Conservation (phyloP, 106 monocot species). For the Iris macrosiphon region DNA sequence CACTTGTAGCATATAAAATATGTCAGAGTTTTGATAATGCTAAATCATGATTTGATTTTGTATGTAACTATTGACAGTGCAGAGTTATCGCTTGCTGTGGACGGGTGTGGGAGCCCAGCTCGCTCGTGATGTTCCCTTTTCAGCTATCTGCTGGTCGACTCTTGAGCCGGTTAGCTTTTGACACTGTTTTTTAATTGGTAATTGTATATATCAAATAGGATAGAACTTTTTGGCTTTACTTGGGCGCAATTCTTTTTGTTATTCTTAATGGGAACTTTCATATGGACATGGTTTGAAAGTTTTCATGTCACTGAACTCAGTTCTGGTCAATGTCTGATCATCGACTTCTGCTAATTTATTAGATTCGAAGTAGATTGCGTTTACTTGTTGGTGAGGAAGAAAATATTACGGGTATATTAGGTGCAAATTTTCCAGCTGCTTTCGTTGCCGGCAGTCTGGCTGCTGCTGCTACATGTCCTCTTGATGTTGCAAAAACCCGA, state of each 20-base stretch:
- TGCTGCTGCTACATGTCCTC: slow-evolving; percentile 87
- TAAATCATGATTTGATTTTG: too few relatives aligned
- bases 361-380: slow-evolving; percentile 68
- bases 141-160: slow-evolving; percentile 91
- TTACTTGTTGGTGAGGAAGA: slow-evolving; percentile 50
- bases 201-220: too few relatives aligned
- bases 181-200: too few relatives aligned
- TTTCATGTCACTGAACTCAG: too few relatives aligned
- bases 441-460: slow-evolving; percentile 82
- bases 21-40: too few relatives aligned
- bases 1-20: too few relatives aligned
- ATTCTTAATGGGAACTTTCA: too few relatives aligned
- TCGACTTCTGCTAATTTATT: too few relatives aligned
- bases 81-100: slow-evolving; percentile 67
- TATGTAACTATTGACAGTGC: slow-evolving; percentile 27
- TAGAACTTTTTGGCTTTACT: too few relatives aligned
- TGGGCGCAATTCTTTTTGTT: too few relatives aligned
- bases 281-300: too few relatives aligned
- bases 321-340: too few relatives aligned
- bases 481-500: slow-evolving; percentile 94
- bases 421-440: slow-evolving; percentile 78
- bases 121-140: slow-evolving; percentile 91
- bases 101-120: slow-evolving; percentile 93
- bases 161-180: slow-evolving; percentile 74
- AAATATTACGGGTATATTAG: slow-evolving; percentile 54